These are phyloP conservation scores for Fusarium concolor DNA, from an alignment of 2,329 filamentous ascomycete species.

Conservation along the genomic window DNA sequence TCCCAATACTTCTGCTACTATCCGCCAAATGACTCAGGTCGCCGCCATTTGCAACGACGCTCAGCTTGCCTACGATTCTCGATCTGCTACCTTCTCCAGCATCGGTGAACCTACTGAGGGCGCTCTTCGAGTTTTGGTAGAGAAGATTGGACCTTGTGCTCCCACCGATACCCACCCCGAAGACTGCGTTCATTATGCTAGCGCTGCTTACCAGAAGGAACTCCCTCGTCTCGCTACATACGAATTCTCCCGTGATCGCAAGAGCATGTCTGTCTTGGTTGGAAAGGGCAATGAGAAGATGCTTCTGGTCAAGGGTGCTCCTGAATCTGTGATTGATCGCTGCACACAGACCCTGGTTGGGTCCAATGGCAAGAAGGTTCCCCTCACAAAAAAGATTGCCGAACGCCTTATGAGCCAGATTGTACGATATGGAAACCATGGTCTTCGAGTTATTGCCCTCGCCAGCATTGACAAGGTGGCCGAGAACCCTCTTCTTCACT, in stretches of 20 bases:
- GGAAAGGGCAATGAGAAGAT: conserved; percentile 76
- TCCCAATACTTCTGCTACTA: conserved; percentile 76
- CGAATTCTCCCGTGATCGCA: conserved; percentile 96
- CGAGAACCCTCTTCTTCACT: conserved; percentile 74
- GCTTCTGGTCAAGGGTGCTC: conserved; percentile 95
- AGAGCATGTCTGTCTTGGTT: conserved; percentile 98
- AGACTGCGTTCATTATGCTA: conserved; percentile 82
- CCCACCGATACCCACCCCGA: conserved; percentile 62
- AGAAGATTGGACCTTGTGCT: conserved; percentile 91
- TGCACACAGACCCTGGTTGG: conserved; percentile 87
- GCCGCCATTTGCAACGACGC: conserved; percentile 90
- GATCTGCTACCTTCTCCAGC: conserved; percentile 78
- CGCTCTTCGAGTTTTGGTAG: conserved; percentile 87
- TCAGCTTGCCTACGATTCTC: conserved; percentile 82
- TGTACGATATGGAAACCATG: conserved; percentile 88
- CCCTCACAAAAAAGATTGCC: conserved; percentile 75
- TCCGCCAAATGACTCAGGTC: conserved; percentile 80
- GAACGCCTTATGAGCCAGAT: conserved; percentile 82
- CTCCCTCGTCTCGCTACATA: conserved; percentile 85
- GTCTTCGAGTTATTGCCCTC: conserved; percentile 93
- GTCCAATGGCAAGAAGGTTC: conserved; percentile 79
- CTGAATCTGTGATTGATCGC: conserved; percentile 92
- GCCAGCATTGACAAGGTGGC: conserved; percentile 84
- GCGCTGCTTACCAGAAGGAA: conserved; percentile 83
- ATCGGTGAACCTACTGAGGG: conserved; percentile 97